These are phyloP conservation scores for Aspergillus nanangensis DNA, from an alignment of 495 filamentous ascomycete genomes.

Conservation along the genomic window DNA sequence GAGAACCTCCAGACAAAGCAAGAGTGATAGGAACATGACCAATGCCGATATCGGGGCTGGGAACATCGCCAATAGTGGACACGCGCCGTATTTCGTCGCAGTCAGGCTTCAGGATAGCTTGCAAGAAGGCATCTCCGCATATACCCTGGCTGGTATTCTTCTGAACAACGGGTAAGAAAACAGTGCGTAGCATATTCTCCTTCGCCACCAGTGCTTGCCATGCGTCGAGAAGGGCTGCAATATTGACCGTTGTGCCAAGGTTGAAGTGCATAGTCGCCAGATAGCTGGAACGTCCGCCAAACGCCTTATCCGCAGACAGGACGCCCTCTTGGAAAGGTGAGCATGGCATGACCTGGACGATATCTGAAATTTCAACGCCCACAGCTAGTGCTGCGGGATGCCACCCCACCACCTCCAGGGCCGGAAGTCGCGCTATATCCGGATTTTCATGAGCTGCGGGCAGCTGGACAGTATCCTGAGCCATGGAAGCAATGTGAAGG, in stretches of 20 bases:
- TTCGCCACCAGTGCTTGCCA: neutral
- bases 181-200: slow-evolving; percentile 4
- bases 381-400: neutral
- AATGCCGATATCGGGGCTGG: neutral
- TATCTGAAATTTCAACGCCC: neutral
- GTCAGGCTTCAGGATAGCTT: neutral
- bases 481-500: neutral
- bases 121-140: slow-evolving; percentile 1
- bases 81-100: neutral
- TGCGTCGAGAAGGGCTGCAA: neutral
- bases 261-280: neutral
- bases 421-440: neutral
- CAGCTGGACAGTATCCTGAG: neutral
- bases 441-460: neutral
- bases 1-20: neutral
- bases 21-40: neutral
- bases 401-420: neutral
- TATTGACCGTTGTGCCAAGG: neutral
- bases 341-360: slow-evolving; percentile 1
- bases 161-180: neutral
- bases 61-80: neutral
- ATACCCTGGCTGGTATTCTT: neutral
- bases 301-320: neutral
- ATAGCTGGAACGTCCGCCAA: neutral
- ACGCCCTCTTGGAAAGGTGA: slow-evolving; percentile 4